phyloP scores from a whole-genome alignment of 495 filamentous ascomycete genomes.

The Aspergillus affinis region DNA sequence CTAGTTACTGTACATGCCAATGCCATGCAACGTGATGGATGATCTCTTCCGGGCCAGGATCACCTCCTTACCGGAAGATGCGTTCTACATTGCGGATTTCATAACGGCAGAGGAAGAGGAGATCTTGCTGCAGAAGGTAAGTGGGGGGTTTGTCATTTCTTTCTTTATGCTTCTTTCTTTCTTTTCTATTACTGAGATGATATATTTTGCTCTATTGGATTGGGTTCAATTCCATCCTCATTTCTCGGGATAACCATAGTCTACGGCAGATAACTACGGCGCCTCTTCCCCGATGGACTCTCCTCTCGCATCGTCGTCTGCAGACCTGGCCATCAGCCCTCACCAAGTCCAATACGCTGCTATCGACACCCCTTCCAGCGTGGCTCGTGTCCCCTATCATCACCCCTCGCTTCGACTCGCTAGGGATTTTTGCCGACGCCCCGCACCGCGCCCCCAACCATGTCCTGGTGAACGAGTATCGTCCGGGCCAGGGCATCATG shows the following conservation, averaged over 20 bases:
- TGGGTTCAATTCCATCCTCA: neutral
- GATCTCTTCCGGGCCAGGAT: slow-evolving; percentile 53
- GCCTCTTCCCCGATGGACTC: slow-evolving; percentile 79
- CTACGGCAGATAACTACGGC: slow-evolving; percentile 46
- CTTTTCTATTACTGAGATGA: neutral
- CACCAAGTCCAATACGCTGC: slow-evolving; percentile 66
- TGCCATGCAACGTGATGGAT: slow-evolving; percentile 11
- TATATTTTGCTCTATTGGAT: too few species aligned
- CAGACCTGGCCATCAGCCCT: slow-evolving; percentile 88
- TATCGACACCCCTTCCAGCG: slow-evolving; percentile 68
- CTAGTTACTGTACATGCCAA: neutral
- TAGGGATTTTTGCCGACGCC: slow-evolving; percentile 64
- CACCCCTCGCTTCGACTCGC: slow-evolving; percentile 54
- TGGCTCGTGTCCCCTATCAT: slow-evolving; percentile 77
- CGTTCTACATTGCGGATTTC: slow-evolving; percentile 89
- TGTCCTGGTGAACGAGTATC: slow-evolving; percentile 91
- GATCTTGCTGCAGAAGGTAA: slow-evolving; percentile 66
- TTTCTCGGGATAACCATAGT: neutral
- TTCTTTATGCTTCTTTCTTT: slow-evolving; percentile 6
- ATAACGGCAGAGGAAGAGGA: slow-evolving; percentile 75
- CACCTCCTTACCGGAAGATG: slow-evolving; percentile 56
- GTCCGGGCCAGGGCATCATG: slow-evolving; percentile 88
- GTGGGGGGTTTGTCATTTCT: too few species aligned
- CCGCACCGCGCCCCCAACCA: slow-evolving; percentile 84
- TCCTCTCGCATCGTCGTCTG: slow-evolving; percentile 79